phyloP scores from a whole-genome alignment of 1,284 basidiomycete genomes.

The Leccinum pallidistipes region DNA sequence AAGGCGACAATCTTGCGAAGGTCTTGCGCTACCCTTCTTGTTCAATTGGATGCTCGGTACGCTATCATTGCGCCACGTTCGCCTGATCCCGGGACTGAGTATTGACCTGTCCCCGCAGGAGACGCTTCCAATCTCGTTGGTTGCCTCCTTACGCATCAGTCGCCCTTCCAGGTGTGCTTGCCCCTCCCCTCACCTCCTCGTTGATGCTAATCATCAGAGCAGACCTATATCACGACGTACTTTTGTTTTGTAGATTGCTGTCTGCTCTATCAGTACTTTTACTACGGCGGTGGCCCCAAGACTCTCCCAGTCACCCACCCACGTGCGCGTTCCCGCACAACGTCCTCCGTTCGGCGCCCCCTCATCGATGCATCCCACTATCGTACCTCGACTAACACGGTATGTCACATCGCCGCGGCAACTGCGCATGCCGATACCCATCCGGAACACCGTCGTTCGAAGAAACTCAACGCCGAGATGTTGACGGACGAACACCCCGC shows the following conservation, averaged over 20 bases:
- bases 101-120: constrained; percentile 47
- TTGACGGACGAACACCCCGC: constrained; percentile 22
- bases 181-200: constrained; percentile 2
- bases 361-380: constrained; percentile 60
- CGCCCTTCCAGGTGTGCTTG: constrained; percentile 84
- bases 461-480: constrained; percentile 20
- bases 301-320: constrained; percentile 38
- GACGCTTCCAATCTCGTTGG: constrained; percentile 90
- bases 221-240: constrained; percentile 89
- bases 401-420: constrained; percentile 66
- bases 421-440: constrained; percentile 57
- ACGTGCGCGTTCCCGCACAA: constrained; percentile 44
- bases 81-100: neutral
- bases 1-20: constrained; percentile 73
- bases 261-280: constrained; percentile 76
- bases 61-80: constrained; percentile 25
- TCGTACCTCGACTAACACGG: constrained; percentile 64
- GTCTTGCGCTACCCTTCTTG: constrained; percentile 87
- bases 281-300: constrained; percentile 53
- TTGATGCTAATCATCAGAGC: constrained; percentile 6
- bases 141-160: constrained; percentile 86
- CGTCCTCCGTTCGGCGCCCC: constrained; percentile 43
- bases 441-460: constrained; percentile 26
- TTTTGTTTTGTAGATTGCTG: constrained; percentile 80
- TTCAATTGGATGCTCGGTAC: constrained; percentile 87